A percentile compares a stretch with the other conserved stretches of the same genome.
These are phyloP conservation scores for Tricholoma bakamatsutake DNA, from an alignment of 768 basidiomycete species.

Conservation along the genomic window DNA sequence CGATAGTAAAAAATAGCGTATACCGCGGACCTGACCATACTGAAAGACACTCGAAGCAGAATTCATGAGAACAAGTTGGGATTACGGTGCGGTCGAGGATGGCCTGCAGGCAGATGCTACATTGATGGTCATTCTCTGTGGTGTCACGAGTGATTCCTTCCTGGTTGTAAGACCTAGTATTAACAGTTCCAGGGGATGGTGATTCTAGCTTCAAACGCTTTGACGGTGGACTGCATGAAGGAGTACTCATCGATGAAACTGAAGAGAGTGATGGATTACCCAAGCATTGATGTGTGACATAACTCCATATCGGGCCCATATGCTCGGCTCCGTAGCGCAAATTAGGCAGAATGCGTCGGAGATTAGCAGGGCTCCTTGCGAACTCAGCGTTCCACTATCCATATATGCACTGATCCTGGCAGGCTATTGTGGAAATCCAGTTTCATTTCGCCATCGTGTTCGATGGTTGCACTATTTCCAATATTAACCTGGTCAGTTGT, in stretches of 20 bases:
- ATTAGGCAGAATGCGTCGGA: too few relatives aligned
- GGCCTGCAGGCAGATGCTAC: constrained; percentile 81
- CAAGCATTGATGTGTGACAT: background rate
- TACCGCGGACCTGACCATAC: constrained; percentile 75
- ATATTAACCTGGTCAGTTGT: background rate
- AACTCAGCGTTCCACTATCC: background rate
- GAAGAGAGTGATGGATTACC: background rate
- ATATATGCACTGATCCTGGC: background rate
- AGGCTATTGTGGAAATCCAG: background rate
- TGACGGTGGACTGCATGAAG: constrained; percentile 22
- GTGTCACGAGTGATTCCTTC: constrained; percentile 12
- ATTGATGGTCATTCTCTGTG: constrained; percentile 51
- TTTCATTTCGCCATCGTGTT: background rate
- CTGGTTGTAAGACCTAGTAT: background rate
- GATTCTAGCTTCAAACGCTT: constrained; percentile 35
- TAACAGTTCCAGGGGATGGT: constrained; percentile 13
- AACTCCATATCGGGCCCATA: too few relatives aligned
- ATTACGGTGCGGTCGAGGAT: constrained; percentile 76
- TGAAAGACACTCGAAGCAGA: constrained; percentile 88
- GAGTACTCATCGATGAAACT: constrained; percentile 8
- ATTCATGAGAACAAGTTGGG: constrained; percentile 85
- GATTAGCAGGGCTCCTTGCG: too few relatives aligned
- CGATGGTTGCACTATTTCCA: background rate
- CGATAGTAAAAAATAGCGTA: background rate
- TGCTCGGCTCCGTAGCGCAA: too few relatives aligned